Evolutionary conservation across 2,329 filamentous ascomycete species (phyloP), one percentile per base, ranked within the genome.

Genomic region (Fusarium sambucinum): DNA sequence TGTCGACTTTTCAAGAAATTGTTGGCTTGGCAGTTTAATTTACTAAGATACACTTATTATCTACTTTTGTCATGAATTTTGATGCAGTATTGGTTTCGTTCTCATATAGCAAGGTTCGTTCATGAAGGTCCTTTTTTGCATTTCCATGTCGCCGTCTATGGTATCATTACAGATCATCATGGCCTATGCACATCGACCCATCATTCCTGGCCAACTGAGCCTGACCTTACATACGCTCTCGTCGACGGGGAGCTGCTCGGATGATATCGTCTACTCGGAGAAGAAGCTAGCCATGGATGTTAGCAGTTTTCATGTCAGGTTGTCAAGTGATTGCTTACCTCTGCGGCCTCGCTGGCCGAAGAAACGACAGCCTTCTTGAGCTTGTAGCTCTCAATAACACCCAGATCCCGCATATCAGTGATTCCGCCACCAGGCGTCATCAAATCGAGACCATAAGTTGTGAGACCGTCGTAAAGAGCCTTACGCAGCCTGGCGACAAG

Each of bases 241-340:
- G 79, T 72, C 76, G 71, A 53, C 96, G 86, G 54, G 96, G 96
- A 53, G 96, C 96, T 52, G 93, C 92, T 66, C 95, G 90, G 79
- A 99, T 98, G 79, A 99, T 99, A 80, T 98, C 96, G 83, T 99
- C 96, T 53, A 99, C 96, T 77, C 96, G 89, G 70, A 99, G 85
- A 68, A 99, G 87, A 70, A 98, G 85, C 92, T 95, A 72, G n/a
- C 14, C 5, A 9, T 38, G 8, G 11, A 41, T 33, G 72, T 78
- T 71, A 78, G 75, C 44, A 30, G 9, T 5, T 10, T 53, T 6
- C 19, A 2, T 16, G 4, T 11, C 7, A 29, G 13, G 5, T 11
- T 23, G 5, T 32, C 14, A 29, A 29, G 9, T 17, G 16, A 32
- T 23, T 19, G 79, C 89, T 84, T 85, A 96, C 93, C 87, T 99